Conservation (phyloP, 768 basidiomycete genomes). For the Boletus edulis region DNA sequence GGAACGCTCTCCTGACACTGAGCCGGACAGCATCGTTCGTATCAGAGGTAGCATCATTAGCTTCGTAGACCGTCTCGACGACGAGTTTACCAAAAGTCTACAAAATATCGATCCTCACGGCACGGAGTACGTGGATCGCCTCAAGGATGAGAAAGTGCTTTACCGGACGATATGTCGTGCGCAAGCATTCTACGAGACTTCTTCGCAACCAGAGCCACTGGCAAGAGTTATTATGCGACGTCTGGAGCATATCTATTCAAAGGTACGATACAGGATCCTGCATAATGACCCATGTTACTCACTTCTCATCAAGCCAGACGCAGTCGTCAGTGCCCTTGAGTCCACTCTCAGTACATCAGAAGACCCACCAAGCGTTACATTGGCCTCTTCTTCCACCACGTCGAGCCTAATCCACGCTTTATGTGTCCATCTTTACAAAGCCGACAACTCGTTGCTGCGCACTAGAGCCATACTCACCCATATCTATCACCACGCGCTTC, state of each 20-base stretch:
- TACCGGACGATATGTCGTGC: slow-evolving; percentile 93
- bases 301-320: slow-evolving; percentile 68
- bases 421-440: slow-evolving; percentile 91
- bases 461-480: slow-evolving; percentile 98
- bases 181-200: slow-evolving; percentile 87
- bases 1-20: slow-evolving; percentile 76
- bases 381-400: slow-evolving; percentile 54
- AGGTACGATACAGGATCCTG: slow-evolving; percentile 48
- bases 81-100: slow-evolving; percentile 95
- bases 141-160: slow-evolving; percentile 93
- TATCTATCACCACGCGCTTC: slow-evolving; percentile 95
- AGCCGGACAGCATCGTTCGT: slow-evolving; percentile 71
- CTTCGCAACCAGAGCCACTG: slow-evolving; percentile 71
- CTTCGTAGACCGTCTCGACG: slow-evolving; percentile 93
- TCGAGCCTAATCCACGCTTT: slow-evolving; percentile 83
- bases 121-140: slow-evolving; percentile 95
- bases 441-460: slow-evolving; percentile 85
- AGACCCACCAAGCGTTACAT: slow-evolving; percentile 59
- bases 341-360: slow-evolving; percentile 56
- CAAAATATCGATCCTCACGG: slow-evolving; percentile 99
- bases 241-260: slow-evolving; percentile 96
- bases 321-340: slow-evolving; percentile 90
- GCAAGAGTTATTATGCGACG: slow-evolving; percentile 92
- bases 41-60: slow-evolving; percentile 96
- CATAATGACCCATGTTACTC: background rate